Conservation (phyloP, 1,284 basidiomycete species). For the Boletus smithii region DNA sequence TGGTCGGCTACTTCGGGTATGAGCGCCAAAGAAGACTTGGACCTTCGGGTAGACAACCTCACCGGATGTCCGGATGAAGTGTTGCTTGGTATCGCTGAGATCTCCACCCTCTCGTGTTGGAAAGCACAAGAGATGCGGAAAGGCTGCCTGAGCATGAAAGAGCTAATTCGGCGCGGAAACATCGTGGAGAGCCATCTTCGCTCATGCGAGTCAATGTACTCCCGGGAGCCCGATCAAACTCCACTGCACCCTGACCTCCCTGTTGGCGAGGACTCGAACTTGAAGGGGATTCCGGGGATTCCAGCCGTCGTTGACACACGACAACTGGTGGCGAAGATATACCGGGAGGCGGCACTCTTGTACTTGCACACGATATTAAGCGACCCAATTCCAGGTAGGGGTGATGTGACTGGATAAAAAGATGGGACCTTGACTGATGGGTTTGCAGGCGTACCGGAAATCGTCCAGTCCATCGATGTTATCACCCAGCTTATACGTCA, state of each 20-base stretch:
- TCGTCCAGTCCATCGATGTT: constrained; percentile 51
- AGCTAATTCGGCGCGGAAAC: constrained; percentile 64
- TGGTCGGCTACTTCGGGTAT: constrained; percentile 33
- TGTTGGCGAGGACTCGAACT: constrained; percentile 23
- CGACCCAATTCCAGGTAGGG: constrained; percentile 61
- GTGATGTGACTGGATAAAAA: constrained; percentile 3
- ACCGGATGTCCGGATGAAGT: constrained; percentile 75
- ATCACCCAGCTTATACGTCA: constrained; percentile 53
- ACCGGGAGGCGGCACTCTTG: constrained; percentile 63
- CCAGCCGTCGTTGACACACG: constrained; percentile 41
- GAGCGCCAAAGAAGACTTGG: constrained; percentile 29
- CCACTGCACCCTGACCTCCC: constrained; percentile 41
- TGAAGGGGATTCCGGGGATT: constrained; percentile 27
- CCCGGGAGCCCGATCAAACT: constrained; percentile 34
- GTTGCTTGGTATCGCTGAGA: constrained; percentile 71
- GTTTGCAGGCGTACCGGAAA: constrained; percentile 66
- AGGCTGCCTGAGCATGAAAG: constrained; percentile 63
- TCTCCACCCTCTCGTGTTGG: constrained; percentile 73
- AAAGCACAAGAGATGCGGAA: constrained; percentile 58
- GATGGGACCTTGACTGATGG: constrained; percentile 14
- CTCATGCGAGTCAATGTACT: constrained; percentile 32
- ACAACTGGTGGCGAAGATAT: constrained; percentile 53
- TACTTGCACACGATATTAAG: constrained; percentile 71
- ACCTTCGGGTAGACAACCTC: constrained; percentile 58
- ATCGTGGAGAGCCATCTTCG: constrained; percentile 62